Evolutionary conservation across 2,329 filamentous ascomycete genomes (phyloP), one percentile per base, ranked within the genome.

Genomic region (Fusarium oligoseptatum): DNA sequence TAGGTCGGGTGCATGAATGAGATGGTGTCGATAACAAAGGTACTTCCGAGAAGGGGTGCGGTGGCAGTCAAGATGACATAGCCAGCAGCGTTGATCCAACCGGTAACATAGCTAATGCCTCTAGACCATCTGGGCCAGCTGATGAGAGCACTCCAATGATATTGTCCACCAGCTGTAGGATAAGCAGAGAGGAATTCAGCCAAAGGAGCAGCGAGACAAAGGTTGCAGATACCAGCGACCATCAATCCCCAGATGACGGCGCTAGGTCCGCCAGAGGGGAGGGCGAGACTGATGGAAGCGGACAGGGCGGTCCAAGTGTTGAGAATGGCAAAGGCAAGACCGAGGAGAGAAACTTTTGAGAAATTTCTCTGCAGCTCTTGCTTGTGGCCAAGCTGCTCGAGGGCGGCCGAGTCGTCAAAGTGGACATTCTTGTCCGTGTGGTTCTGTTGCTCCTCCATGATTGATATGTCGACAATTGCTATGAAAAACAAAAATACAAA

Each of bases 51-150:
- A 24, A 94, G 85, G 2, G 92, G 91, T 17, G 90, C 92, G 0
- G 92, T 93, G 9, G 92, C 92, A 6, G 90, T 91, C 63, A 94
- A 82, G 11, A 90, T 89, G 36, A 93, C 91, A 91, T 92, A 94
- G 17, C 92, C 92, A n/a, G 90, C 90, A 41, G 91, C 88, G 76
- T 92, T 92, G 80, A 92, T 93, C 92, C 92, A 94, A 32, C 92
- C 92, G 0, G 92, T 94, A 56, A 91, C 88, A 85, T 92, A 94
- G 56, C 91, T 92, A 12, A 94, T 87, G 34, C 90, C 84, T 0
- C 90, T 89, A 20, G 89, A 88, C 86, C 87, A 92, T 65, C 82
- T 83, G 68, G 87, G 86, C 85, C 90, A 92, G 36, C 88, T 87
- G 71, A 94, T 84, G 60, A 90, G 83, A 64, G 92, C 91, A 3